Conservation (phyloP, 208 protist species). For the Trypanosoma lewisi region DNA sequence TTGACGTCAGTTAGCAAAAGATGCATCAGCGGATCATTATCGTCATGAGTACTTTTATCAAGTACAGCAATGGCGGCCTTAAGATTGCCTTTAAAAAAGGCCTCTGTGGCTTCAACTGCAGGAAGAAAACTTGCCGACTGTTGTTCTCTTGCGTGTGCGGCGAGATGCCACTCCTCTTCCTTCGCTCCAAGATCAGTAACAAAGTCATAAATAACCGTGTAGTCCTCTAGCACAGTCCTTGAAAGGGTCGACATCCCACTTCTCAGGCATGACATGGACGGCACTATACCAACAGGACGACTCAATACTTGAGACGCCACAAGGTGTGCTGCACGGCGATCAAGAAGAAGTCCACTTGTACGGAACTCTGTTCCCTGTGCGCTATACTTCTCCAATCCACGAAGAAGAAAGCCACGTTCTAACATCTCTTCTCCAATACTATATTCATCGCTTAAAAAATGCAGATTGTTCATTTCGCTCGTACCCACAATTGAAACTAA, state of each 20-base stretch:
- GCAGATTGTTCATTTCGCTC: constrained; percentile 35
- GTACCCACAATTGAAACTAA: constrained; percentile 51
- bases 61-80: constrained; percentile 28
- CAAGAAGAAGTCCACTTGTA: constrained; percentile 53
- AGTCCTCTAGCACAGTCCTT: constrained; percentile 17
- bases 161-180: constrained; percentile 75
- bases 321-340: constrained; percentile 48
- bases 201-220: constrained; percentile 63
- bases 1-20: constrained; percentile 51
- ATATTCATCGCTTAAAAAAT: constrained; percentile 67
- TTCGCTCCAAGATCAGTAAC: constrained; percentile 32
- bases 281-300: constrained; percentile 53
- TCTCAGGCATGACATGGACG: not conserved
- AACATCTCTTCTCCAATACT: constrained; percentile 38
- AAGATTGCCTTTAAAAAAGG: constrained; percentile 52
- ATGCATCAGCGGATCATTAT: constrained; percentile 41
- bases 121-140: constrained; percentile 47
- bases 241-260: not conserved
- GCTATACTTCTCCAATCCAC: constrained; percentile 21
- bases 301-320: constrained; percentile 42
- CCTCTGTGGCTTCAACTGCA: constrained; percentile 52
- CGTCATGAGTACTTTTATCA: constrained; percentile 16
- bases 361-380: constrained; percentile 9
- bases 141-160: constrained; percentile 52
- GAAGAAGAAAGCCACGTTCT: constrained; percentile 41